phyloP scores from a whole-genome alignment of 2,329 filamentous ascomycete species.

The Colletotrichum sublineola region DNA sequence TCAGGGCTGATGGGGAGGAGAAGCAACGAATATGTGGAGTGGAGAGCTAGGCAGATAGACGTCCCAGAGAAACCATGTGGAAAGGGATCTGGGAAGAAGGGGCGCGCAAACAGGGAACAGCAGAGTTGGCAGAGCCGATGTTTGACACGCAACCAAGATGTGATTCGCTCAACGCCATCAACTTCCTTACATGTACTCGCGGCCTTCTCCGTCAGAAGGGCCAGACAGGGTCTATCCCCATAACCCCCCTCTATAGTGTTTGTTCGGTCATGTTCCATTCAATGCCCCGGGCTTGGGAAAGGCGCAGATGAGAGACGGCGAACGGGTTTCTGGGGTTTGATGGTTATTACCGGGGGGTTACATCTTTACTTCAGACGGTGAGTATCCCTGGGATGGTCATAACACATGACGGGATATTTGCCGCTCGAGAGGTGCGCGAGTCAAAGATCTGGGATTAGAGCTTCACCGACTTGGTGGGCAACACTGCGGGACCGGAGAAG shows the following conservation, averaged over 20 bases:
- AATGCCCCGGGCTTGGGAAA: background rate
- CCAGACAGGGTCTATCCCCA: conserved; percentile 15
- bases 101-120: conserved; percentile 33
- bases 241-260: conserved; percentile 1
- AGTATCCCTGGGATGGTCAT: background rate
- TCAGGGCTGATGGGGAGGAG: conserved; percentile 25
- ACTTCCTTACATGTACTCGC: conserved; percentile 5
- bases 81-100: conserved; percentile 20
- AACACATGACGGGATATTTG: background rate
- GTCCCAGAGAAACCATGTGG: background rate
- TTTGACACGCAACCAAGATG: conserved; percentile 12
- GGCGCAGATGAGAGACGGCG: background rate
- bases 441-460: conserved; percentile 13
- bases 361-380: background rate
- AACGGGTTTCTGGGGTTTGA: conserved; percentile 2
- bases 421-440: background rate
- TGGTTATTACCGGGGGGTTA: conserved; percentile 2
- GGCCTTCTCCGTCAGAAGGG: conserved; percentile 25
- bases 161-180: background rate
- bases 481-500: background rate
- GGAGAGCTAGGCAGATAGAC: conserved; percentile 16
- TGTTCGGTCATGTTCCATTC: conserved; percentile 28
- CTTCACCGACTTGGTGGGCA: conserved; percentile 13
- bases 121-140: conserved; percentile 17
- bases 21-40: background rate